Evolutionary conservation across 169 alveolate species (phyloP).

Genomic region (Plasmodium gonderi): DNA sequence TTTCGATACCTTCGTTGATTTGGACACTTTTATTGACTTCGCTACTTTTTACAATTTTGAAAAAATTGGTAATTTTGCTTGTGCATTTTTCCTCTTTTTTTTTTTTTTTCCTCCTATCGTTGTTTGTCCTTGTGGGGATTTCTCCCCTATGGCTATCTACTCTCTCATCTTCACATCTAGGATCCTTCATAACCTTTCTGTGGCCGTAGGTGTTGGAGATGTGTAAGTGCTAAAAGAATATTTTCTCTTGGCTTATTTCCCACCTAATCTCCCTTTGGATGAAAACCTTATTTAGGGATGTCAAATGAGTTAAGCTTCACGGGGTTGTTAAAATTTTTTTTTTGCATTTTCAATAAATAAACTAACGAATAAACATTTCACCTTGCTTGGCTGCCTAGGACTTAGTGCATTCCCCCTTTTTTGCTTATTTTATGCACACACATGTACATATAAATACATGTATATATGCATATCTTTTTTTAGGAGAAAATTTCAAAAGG

Average conservation of each 20-base stretch:
- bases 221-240: not conserved
- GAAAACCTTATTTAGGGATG: not conserved
- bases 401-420: not conserved
- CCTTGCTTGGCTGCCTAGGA: not conserved
- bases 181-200: not conserved
- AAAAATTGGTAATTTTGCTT: conserved; percentile 52
- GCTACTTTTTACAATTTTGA: conserved; percentile 13
- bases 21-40: not conserved
- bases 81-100: conserved; percentile 6
- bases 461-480: not conserved
- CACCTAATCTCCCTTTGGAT: not conserved
- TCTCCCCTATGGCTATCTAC: not conserved
- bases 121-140: not conserved
- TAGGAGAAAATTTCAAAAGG: not conserved
- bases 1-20: not conserved
- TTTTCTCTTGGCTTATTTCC: not conserved
- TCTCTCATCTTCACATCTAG: not conserved
- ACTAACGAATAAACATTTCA: not conserved
- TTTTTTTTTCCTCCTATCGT: conserved; percentile 12
- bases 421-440: not conserved
- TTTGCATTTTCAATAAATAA: not conserved
- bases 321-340: not conserved
- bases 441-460: not conserved
- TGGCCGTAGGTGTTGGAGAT: not conserved
- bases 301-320: not conserved